Conservation (phyloP, 805 yeast species). For the Torulaspora gathmanii region DNA sequence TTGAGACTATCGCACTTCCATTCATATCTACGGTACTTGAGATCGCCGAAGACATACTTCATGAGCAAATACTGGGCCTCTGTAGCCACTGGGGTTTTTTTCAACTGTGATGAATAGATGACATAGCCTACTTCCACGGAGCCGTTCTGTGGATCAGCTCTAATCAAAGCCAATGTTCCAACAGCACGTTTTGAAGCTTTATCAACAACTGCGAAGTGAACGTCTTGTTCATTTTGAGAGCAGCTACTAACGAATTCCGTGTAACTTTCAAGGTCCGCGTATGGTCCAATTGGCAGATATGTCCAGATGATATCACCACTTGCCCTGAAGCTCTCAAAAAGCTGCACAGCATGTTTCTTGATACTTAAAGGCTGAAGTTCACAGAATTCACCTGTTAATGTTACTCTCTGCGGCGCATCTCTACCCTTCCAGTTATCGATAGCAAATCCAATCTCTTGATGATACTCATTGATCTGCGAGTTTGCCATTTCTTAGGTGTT, state of each 20-base stretch:
- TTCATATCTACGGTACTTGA: constrained; percentile 34
- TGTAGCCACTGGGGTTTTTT: constrained; percentile 29
- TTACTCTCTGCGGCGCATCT: constrained; percentile 11
- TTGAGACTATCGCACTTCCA: constrained; percentile 37
- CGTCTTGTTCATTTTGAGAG: constrained; percentile 1
- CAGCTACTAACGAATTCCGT: background rate
- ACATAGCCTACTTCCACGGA: constrained; percentile 32
- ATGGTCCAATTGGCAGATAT: constrained; percentile 20
- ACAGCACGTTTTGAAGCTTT: constrained; percentile 21
- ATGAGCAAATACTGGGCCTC: constrained; percentile 33
- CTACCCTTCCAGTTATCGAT: constrained; percentile 15
- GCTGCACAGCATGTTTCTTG: constrained; percentile 15
- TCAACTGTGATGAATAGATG: constrained; percentile 18
- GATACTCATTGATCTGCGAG: constrained; percentile 2
- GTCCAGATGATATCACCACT: constrained; percentile 18
- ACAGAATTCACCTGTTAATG: constrained; percentile 16
- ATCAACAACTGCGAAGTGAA: constrained; percentile 24
- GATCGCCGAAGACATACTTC: constrained; percentile 28
- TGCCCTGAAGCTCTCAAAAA: constrained; percentile 12
- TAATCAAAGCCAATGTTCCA: constrained; percentile 27
- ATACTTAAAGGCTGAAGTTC: constrained; percentile 15
- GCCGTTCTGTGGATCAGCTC: constrained; percentile 30
- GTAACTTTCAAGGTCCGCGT: constrained; percentile 3
- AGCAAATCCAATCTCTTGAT: constrained; percentile 13
- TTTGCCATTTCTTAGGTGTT: background rate